Conservation (phyloP, 2,329 filamentous ascomycete species). For the Zopfia rhizophila region DNA sequence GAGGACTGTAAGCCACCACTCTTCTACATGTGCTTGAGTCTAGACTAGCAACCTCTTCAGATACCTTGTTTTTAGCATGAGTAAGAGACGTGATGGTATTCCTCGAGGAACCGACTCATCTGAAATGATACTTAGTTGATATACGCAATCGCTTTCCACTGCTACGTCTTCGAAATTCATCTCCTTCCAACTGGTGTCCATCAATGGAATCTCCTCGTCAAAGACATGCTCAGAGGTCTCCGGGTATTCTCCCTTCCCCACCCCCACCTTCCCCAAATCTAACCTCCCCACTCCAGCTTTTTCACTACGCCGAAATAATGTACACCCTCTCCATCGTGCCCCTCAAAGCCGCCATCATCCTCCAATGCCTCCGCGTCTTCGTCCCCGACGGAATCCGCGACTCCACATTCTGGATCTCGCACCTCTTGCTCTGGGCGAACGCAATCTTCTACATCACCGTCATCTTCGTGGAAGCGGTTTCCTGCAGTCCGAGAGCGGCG, state of each 20-base stretch:
- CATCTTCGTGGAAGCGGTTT: constrained; percentile 47
- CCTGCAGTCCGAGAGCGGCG: constrained; percentile 47
- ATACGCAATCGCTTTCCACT: constrained; percentile 17
- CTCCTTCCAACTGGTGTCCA: constrained; percentile 18
- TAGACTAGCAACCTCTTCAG: too few species aligned
- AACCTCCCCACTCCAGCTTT: too few species aligned
- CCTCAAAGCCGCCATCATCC: constrained; percentile 55
- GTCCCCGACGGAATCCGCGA: constrained; percentile 35
- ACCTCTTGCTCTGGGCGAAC: constrained; percentile 44
- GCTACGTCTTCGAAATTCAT: constrained; percentile 19
- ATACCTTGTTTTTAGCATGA: constrained; percentile 22
- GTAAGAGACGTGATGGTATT: neutral
- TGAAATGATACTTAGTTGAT: neutral
- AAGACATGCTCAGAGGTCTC: too few species aligned
- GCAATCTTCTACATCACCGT: constrained; percentile 37
- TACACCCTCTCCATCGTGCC: constrained; percentile 10
- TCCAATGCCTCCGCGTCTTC: constrained; percentile 57
- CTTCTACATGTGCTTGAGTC: neutral
- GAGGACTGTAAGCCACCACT: constrained; percentile 23
- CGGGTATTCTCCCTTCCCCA: too few species aligned
- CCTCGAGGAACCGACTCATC: too few species aligned
- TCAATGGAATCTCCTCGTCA: too few species aligned
- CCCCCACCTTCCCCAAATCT: too few species aligned
- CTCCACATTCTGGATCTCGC: constrained; percentile 51
- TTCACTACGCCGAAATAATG: too few species aligned